Percentiles rank a stretch among this genome's conserved stretches.
phyloP scores from a whole-genome alignment of 23 red algal genomes.

The Chondrus crispus region DNA sequence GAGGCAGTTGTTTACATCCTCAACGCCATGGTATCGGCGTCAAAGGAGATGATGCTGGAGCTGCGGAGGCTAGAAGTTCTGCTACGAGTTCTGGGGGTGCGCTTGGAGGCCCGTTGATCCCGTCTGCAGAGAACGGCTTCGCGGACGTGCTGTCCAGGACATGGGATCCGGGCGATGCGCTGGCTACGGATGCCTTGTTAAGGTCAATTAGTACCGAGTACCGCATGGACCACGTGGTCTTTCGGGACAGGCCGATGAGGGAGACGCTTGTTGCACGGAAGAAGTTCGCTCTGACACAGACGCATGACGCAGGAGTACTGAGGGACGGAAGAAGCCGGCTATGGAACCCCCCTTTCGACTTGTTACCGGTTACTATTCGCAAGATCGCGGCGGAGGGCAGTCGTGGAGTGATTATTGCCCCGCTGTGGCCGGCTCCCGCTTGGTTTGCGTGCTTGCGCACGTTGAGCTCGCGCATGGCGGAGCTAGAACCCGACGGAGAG shows the following conservation, averaged over 20 bases:
- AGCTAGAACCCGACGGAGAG: neutral
- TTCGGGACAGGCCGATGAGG: neutral
- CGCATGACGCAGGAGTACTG: neutral
- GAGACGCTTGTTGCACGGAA: neutral
- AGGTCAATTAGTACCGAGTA: neutral
- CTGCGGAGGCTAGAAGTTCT: neutral
- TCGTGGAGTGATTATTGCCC: neutral
- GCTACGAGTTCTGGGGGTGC: neutral
- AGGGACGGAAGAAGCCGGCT: neutral
- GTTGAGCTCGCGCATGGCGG: neutral
- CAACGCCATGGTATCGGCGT: constrained; percentile 35
- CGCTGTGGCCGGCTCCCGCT: neutral
- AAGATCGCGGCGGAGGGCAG: neutral
- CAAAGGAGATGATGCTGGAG: neutral
- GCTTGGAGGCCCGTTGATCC: constrained; percentile 6
- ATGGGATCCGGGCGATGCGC: neutral
- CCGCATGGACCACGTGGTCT: neutral
- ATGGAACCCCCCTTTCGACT: neutral
- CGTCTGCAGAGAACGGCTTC: constrained; percentile 26
- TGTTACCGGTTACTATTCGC: neutral
- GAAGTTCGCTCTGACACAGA: neutral
- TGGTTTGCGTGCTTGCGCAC: constrained; percentile 2
- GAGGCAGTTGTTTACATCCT: constrained; percentile 24
- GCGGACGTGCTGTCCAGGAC: constrained; percentile 20
- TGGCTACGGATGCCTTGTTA: neutral